Base-by-base conservation (phyloP, 805 yeast species). In the Ogataea minuta region DNA sequence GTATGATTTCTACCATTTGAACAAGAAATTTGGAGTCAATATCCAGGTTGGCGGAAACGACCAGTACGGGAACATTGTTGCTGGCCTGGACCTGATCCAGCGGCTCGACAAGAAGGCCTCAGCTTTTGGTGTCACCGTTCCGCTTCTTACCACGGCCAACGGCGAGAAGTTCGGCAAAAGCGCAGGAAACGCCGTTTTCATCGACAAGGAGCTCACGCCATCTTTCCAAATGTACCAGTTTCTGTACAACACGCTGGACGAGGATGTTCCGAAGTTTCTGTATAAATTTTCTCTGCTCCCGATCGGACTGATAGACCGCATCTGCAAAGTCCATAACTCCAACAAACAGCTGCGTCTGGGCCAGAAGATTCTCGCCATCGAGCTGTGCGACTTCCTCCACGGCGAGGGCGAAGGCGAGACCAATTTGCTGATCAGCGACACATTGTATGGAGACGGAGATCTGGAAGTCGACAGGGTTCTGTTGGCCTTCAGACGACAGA, bases 31-130 rank as follows among this genome's bases (percentile, higher is more conserved):
- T 25, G 62, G 68, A 3, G 90, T 90, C 29, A 69, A 71, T 29
- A 63, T 89, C 10, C 98, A 93, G 65, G 80, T 85, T 24, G 99
- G 99, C 16, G 99, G 99, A 5, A 89, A 85, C 57, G 99, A 93
- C 59, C 99, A 93, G 63, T 93, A 96, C 89, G 99, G 99, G 1
- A 93, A 93, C 54, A 93, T 93, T 43, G 87, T 95, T 2, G 97
- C 98, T 0, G 99, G 99, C 0, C 76, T 86, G 27, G 99, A 93
- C 54, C 70, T 93, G 42, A 88, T 90, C 27, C 70, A 82, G 1
- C 67, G 95, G 46, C 58, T 85, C 38, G 46, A 37, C 8, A 13
- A 24, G 14, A 34, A 31, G 3, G 41, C 54, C 24, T 59, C 64
- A 1, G 72, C 77, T 3, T 85, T 65, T 59, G 98, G 97, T 0